Conservation (phyloP, 208 protist species). For the Wallacemonas collosoma region DNA sequence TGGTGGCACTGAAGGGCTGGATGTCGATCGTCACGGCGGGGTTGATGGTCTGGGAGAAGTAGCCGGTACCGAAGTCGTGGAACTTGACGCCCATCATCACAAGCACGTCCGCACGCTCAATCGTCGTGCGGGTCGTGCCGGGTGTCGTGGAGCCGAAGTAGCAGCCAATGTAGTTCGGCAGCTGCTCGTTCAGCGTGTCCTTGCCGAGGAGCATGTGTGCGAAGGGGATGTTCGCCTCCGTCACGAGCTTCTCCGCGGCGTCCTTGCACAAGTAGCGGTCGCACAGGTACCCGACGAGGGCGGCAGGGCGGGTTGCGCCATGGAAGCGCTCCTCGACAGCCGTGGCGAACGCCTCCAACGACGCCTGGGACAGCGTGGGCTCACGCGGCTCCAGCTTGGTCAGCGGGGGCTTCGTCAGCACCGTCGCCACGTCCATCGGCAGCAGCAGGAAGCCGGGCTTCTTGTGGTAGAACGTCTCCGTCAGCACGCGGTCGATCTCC, state of each 20-base stretch:
- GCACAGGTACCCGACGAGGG: slow-evolving; percentile 42
- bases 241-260: slow-evolving; percentile 32
- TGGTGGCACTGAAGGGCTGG: slow-evolving; percentile 26
- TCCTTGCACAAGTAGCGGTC: slow-evolving; percentile 38
- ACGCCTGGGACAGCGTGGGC: slow-evolving; percentile 5
- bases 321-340: slow-evolving; percentile 35
- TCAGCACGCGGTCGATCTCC: slow-evolving; percentile 44
- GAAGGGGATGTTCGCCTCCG: slow-evolving; percentile 39
- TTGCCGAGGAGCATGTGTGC: slow-evolving; percentile 45
- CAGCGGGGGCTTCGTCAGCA: slow-evolving; percentile 6
- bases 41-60: slow-evolving; percentile 43
- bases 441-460: slow-evolving; percentile 43
- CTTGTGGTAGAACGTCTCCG: slow-evolving; percentile 22
- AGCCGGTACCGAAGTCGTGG: slow-evolving; percentile 54
- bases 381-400: slow-evolving; percentile 14
- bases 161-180: slow-evolving; percentile 33
- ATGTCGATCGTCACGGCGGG: slow-evolving; percentile 24
- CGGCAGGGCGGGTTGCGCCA: slow-evolving; percentile 17
- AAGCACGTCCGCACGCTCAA: slow-evolving; percentile 34
- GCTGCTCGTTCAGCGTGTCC: slow-evolving; percentile 51
- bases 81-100: slow-evolving; percentile 46
- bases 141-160: slow-evolving; percentile 30
- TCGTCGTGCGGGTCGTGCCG: slow-evolving; percentile 11
- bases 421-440: slow-evolving; percentile 30
- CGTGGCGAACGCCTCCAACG: slow-evolving; percentile 25